These are phyloP conservation scores for Blastosporella zonata DNA, from an alignment of 1,284 basidiomycete genomes.

Conservation along the genomic window DNA sequence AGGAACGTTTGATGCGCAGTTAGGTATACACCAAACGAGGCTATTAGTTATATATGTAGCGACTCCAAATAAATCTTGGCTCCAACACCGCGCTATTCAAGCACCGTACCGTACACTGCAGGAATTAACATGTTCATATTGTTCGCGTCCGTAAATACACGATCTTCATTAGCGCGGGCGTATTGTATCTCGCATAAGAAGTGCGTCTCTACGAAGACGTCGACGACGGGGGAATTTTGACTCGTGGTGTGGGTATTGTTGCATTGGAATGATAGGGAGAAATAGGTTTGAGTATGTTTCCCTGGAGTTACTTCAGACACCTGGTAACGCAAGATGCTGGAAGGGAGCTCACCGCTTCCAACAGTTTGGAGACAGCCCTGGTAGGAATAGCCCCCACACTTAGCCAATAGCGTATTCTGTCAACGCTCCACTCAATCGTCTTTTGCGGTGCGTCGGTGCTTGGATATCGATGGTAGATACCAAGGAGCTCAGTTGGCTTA, in stretches of 20 bases:
- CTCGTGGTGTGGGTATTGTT: background rate
- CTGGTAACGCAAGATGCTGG: background rate
- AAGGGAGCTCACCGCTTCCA: conserved; percentile 69
- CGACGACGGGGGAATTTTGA: background rate
- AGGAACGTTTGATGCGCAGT: conserved; percentile 38
- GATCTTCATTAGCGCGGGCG: no score
- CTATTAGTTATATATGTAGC: background rate
- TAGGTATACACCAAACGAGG: background rate
- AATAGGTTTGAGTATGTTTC: conserved; percentile 43
- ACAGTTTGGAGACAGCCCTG: conserved; percentile 71
- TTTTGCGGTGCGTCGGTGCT: conserved; percentile 54
- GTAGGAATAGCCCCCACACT: conserved; percentile 82
- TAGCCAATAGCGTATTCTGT: conserved; percentile 90
- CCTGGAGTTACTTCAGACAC: conserved; percentile 25
- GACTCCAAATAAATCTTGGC: background rate
- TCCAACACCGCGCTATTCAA: no score
- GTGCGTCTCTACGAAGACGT: background rate
- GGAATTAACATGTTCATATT: no score
- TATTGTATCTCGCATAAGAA: background rate
- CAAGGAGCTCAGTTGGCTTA: conserved; percentile 88
- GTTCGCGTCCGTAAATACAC: no score
- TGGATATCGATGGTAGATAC: conserved; percentile 79
- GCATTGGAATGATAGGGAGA: conserved; percentile 49
- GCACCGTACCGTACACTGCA: no score
- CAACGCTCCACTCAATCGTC: conserved; percentile 85